These are phyloP conservation scores for Trifolium repens DNA, from an alignment of 306 rosid species.

Conservation along the genomic window DNA sequence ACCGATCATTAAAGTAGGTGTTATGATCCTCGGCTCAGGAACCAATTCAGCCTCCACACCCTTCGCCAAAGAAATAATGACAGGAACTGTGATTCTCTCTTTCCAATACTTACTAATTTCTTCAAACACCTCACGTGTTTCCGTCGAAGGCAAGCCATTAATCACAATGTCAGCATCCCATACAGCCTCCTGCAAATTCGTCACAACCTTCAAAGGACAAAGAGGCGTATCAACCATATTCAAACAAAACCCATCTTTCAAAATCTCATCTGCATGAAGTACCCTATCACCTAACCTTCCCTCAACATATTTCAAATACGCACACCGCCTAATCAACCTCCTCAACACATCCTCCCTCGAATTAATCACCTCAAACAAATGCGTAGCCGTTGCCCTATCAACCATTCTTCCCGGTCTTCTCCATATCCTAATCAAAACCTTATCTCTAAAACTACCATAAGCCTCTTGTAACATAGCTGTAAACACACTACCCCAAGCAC, in stretches of 20 bases:
- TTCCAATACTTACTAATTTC: conserved; percentile 89
- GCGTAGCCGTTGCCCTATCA: conserved; percentile 82
- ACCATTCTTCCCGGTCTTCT: conserved; percentile 78
- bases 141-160: conserved; percentile 92
- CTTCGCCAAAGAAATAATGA: conserved; percentile 85
- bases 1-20: conserved; percentile 88
- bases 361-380: conserved; percentile 89
- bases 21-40: conserved; percentile 75
- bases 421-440: conserved; percentile 83
- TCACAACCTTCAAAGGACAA: conserved; percentile 94
- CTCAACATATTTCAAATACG: conserved; percentile 91
- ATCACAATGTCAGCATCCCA: conserved; percentile 98
- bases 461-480: conserved; percentile 83
- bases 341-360: conserved; percentile 91
- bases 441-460: conserved; percentile 79
- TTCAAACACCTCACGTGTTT: conserved; percentile 72
- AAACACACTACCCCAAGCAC: conserved; percentile 99
- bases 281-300: conserved; percentile 85
- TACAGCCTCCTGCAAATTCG: conserved; percentile 94
- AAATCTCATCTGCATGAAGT: conserved; percentile 83
- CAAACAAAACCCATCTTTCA: conserved; percentile 95
- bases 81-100: conserved; percentile 80
- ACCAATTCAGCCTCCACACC: conserved; percentile 94
- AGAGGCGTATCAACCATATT: conserved; percentile 95
- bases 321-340: conserved; percentile 90